These are phyloP conservation scores for Entomortierella lignicola DNA, from an alignment of 192 early-diverging fungal species.

Conservation along the genomic window DNA sequence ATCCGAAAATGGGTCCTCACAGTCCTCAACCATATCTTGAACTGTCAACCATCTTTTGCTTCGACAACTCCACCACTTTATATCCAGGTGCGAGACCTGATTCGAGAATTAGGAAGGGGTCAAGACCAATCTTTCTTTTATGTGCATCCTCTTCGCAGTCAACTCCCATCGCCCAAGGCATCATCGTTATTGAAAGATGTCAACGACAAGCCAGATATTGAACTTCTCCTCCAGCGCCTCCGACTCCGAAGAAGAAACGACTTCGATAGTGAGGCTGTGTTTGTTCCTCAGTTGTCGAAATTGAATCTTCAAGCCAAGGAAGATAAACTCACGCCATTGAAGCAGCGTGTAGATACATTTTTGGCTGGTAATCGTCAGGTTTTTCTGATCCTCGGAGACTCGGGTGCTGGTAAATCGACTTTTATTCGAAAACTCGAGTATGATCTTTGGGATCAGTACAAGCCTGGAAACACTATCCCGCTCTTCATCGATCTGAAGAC, in stretches of 20 bases:
- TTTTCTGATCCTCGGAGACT: slow-evolving; percentile 24
- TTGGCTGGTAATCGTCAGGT: slow-evolving; percentile 15
- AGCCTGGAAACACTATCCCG: slow-evolving; percentile 7
- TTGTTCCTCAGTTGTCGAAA: slow-evolving; percentile 16
- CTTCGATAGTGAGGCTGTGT: slow-evolving; percentile 3
- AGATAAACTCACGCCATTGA: slow-evolving; percentile 7
- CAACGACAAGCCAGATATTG: no score
- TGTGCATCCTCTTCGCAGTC: no score
- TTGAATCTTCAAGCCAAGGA: slow-evolving; percentile 4
- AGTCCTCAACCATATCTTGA: slow-evolving; percentile 1
- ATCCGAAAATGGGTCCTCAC: slow-evolving; percentile 5
- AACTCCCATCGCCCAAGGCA: no score
- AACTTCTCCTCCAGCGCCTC: no score
- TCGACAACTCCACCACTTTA: no score
- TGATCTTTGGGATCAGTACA: slow-evolving; percentile 7
- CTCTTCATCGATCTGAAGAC: slow-evolving; percentile 7
- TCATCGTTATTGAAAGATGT: no score
- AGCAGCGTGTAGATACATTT: slow-evolving; percentile 12
- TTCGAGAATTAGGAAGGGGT: no score
- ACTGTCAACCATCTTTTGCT: no score
- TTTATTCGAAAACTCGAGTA: slow-evolving; percentile 11
- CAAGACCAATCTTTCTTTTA: no score
- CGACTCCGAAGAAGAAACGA: slow-evolving; percentile 7
- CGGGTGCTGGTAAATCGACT: slow-evolving; percentile 26
- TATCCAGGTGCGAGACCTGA: no score